A percentile compares a stretch with the other conserved stretches of the same genome.
Conservation (phyloP, 1,139 yeast genomes). For the Yamadazyma jaroonii region DNA sequence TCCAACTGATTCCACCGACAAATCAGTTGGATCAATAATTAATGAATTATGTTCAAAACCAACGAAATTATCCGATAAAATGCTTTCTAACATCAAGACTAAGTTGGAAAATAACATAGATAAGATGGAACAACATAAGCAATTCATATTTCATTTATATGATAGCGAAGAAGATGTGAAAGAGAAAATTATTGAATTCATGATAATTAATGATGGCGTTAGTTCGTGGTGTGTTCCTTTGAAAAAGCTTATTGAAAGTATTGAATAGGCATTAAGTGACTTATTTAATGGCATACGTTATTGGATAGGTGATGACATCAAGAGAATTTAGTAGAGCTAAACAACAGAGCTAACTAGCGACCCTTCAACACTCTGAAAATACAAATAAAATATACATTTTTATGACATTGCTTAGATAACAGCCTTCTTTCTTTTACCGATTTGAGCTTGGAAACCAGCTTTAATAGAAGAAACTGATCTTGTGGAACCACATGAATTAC, state of each 20-base stretch:
- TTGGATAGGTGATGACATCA: no score
- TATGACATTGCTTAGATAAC: neutral
- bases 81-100: conserved; percentile 33
- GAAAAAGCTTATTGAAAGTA: conserved; percentile 43
- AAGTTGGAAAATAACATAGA: conserved; percentile 22
- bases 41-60: conserved; percentile 16
- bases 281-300: no score
- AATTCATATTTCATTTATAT: conserved; percentile 17
- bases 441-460: conserved; percentile 99
- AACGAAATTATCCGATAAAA: conserved; percentile 28
- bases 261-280: no score
- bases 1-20: no score
- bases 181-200: conserved; percentile 38
- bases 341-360: no score
- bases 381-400: no score
- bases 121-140: conserved; percentile 16
- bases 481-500: conserved; percentile 97
- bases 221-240: conserved; percentile 58
- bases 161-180: conserved; percentile 13
- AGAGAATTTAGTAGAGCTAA: no score
- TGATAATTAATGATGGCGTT: conserved; percentile 51
- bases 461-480: conserved; percentile 96
- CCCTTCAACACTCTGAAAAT: no score
- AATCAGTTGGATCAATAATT: conserved; percentile 7
- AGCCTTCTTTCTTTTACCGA: conserved; percentile 68